These are phyloP conservation scores for Mimosa pudica DNA, from an alignment of 306 rosid species.

Conservation along the genomic window DNA sequence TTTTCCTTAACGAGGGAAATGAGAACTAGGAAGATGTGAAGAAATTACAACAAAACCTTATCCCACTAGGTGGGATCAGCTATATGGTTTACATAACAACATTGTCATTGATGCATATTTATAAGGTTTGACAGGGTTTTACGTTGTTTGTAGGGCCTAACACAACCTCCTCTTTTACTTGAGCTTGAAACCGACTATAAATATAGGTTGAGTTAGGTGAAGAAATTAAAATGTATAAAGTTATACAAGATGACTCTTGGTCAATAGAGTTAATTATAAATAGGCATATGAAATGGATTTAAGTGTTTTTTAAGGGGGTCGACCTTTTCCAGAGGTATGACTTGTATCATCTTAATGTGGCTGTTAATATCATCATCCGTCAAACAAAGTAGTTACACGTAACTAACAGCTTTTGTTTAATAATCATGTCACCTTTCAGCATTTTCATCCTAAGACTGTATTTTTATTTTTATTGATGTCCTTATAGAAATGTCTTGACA, in stretches of 20 bases:
- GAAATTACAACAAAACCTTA: background rate
- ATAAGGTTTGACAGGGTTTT: too few relatives aligned
- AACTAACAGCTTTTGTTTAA: slow-evolving; percentile 4
- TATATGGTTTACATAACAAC: too few relatives aligned
- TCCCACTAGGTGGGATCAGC: too few relatives aligned
- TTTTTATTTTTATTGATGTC: background rate
- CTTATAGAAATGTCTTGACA: background rate
- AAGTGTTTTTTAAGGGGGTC: background rate
- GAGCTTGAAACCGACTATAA: too few relatives aligned
- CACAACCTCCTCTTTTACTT: too few relatives aligned
- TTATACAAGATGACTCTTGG: background rate
- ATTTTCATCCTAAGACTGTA: background rate
- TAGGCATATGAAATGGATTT: background rate
- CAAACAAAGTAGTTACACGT: slow-evolving; percentile 9
- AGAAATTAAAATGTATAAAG: too few relatives aligned
- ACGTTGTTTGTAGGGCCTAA: too few relatives aligned
- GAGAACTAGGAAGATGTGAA: background rate
- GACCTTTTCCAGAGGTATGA: background rate
- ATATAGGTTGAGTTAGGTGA: too few relatives aligned
- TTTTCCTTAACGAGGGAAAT: slow-evolving; percentile 11
- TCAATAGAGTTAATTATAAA: background rate
- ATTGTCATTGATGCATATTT: too few relatives aligned
- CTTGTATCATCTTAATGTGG: background rate
- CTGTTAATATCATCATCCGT: background rate
- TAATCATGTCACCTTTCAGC: background rate